A percentile compares a stretch with the other conserved stretches of the same genome.
Evolutionary conservation across 2,329 filamentous ascomycete genomes (phyloP).

Genomic region (Mycosphaerelloides madeirae): DNA sequence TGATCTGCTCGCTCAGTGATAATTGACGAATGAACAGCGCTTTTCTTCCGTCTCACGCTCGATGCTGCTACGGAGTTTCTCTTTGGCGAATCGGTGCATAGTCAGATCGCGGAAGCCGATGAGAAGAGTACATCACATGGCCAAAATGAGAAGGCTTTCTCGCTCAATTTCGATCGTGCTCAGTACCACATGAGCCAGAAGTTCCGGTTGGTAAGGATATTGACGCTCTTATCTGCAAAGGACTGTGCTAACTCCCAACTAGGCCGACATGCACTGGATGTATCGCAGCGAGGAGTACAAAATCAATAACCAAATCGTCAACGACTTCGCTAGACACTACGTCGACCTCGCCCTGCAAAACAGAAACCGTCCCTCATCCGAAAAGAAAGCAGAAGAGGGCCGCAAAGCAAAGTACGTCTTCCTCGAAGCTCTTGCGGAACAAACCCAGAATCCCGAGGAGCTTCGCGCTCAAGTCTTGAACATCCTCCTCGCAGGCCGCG

Average conservation of each 20-base stretch:
- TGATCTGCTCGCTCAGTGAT: too few species aligned
- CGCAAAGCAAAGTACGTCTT: constrained; percentile 41
- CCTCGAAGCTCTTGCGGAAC: constrained; percentile 43
- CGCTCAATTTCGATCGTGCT: constrained; percentile 40
- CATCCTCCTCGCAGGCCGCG: constrained; percentile 65
- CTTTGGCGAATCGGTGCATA: constrained; percentile 36
- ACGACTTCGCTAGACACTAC: constrained; percentile 43
- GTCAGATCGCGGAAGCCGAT: constrained; percentile 34
- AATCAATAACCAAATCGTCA: constrained; percentile 39
- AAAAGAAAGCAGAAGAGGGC: constrained; percentile 22
- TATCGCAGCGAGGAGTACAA: constrained; percentile 35
- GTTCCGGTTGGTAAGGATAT: constrained; percentile 31
- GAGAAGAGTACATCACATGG: constrained; percentile 9
- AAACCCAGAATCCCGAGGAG: constrained; percentile 41
- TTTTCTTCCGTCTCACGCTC: constrained; percentile 49
- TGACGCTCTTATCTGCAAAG: too few species aligned
- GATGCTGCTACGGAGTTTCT: constrained; percentile 49
- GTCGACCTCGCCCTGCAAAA: constrained; percentile 43
- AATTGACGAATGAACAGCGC: too few species aligned
- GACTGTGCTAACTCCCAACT: too few species aligned
- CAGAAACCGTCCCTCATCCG: constrained; percentile 12
- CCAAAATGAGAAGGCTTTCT: constrained; percentile 36
- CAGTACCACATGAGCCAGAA: constrained; percentile 36
- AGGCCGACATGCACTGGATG: constrained; percentile 29
- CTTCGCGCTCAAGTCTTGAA: constrained; percentile 46